phyloP scores from a whole-genome alignment of 306 rosid genomes.

The Quercus robur region DNA sequence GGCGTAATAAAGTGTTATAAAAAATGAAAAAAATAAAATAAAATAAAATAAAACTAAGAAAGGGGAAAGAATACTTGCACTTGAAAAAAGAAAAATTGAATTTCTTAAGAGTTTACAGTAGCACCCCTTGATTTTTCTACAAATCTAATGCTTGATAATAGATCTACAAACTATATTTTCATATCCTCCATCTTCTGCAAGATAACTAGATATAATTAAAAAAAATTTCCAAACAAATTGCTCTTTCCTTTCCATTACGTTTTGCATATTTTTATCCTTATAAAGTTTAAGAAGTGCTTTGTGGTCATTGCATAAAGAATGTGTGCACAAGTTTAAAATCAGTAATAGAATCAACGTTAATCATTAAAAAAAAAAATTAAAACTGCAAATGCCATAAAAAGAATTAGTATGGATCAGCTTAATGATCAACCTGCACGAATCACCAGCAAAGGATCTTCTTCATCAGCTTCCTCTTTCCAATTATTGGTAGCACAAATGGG shows the following conservation, averaged over 20 bases:
- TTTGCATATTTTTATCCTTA: slow-evolving; percentile 38
- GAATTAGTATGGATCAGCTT: too few relatives aligned
- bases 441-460: slow-evolving; percentile 22
- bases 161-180: too few relatives aligned
- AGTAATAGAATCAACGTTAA: too few relatives aligned
- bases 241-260: slow-evolving; percentile 51
- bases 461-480: slow-evolving; percentile 92
- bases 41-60: neutral
- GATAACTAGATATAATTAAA: slow-evolving; percentile 56
- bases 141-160: too few relatives aligned
- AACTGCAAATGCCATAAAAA: too few relatives aligned
- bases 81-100: slow-evolving; percentile 4
- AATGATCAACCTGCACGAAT: too few relatives aligned
- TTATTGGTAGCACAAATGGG: slow-evolving; percentile 51
- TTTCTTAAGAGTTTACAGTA: slow-evolving; percentile 44
- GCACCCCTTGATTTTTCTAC: slow-evolving; percentile 80
- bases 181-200: slow-evolving; percentile 61
- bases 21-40: neutral
- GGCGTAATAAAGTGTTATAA: neutral
- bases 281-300: too few relatives aligned
- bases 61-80: neutral
- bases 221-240: slow-evolving; percentile 89
- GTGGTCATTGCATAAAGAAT: too few relatives aligned
- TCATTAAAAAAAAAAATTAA: too few relatives aligned
- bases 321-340: too few relatives aligned